A percentile compares a stretch with the other conserved stretches of the same genome.
phyloP scores from a whole-genome alignment of 2,329 filamentous ascomycete genomes.

The Fusarium sp. region DNA sequence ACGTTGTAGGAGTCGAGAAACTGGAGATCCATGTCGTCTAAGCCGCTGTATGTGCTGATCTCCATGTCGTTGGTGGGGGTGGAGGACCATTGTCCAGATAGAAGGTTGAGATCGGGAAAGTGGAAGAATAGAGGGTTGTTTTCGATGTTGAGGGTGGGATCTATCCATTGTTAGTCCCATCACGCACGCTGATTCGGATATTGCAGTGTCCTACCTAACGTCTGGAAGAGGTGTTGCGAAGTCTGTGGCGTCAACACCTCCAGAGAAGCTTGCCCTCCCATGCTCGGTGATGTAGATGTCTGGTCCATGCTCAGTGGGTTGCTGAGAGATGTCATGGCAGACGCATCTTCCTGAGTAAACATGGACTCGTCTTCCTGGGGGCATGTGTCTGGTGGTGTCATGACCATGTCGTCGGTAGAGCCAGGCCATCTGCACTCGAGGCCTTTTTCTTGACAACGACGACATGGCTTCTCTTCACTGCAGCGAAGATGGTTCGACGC shows the following conservation, averaged over 20 bases:
- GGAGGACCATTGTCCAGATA: constrained; percentile 25
- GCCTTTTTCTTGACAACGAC: constrained; percentile 42
- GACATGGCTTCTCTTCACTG: constrained; percentile 47
- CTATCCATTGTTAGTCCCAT: constrained; percentile 3
- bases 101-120: constrained; percentile 36
- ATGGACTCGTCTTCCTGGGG: constrained; percentile 9
- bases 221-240: constrained; percentile 19
- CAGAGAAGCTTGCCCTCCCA: constrained; percentile 14
- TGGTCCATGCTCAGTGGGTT: not conserved
- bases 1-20: constrained; percentile 50
- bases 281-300: constrained; percentile 1
- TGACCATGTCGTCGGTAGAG: constrained; percentile 21
- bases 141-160: constrained; percentile 11
- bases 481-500: constrained; percentile 48
- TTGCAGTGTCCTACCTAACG: constrained; percentile 6
- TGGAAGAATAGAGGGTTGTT: constrained; percentile 21
- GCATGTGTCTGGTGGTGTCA: constrained; percentile 22
- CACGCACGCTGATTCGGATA: too few relatives aligned
- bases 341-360: constrained; percentile 3
- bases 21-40: constrained; percentile 47
- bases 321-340: not conserved
- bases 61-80: constrained; percentile 5
- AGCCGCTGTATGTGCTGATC: constrained; percentile 37
- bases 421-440: constrained; percentile 44
- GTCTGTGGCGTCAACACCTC: constrained; percentile 25